phyloP scores from a whole-genome alignment of 345 rosid species.

The Bruguiera sexangula region DNA sequence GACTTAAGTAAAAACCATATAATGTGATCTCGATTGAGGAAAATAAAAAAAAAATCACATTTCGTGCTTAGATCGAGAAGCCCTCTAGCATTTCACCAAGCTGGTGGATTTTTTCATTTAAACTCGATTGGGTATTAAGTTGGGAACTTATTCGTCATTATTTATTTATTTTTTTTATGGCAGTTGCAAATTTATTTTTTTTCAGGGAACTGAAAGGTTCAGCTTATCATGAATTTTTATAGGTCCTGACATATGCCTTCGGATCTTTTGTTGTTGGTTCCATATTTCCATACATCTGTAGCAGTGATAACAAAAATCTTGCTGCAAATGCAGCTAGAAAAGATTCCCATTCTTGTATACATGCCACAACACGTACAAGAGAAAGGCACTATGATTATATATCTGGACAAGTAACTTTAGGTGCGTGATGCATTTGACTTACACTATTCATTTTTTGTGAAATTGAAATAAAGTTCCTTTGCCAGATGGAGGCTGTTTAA shows the following conservation, averaged over 20 bases:
- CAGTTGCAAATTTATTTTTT: neutral
- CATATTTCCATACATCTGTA: no score
- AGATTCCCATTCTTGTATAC: no score
- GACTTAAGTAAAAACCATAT: neutral
- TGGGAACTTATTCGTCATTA: neutral
- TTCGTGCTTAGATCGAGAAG: neutral
- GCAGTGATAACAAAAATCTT: no score
- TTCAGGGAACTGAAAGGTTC: neutral
- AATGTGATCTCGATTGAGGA: neutral
- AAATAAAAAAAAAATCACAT: neutral
- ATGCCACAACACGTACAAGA: no score
- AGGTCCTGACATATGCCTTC: neutral
- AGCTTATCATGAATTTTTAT: neutral
- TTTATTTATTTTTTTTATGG: no score
- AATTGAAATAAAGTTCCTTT: neutral
- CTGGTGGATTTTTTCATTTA: neutral
- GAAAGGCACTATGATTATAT: no score
- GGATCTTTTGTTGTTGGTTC: no score
- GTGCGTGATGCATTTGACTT: neutral
- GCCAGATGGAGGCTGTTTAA: neutral
- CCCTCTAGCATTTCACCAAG: neutral
- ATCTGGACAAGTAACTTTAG: no score
- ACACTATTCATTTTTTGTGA: neutral
- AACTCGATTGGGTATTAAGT: constrained; percentile 3
- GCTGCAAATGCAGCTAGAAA: no score